A percentile compares a stretch with the other conserved stretches of the same genome.
Evolutionary conservation across 1,284 basidiomycete species (phyloP).

Genomic region (Marasmius fiardii): DNA sequence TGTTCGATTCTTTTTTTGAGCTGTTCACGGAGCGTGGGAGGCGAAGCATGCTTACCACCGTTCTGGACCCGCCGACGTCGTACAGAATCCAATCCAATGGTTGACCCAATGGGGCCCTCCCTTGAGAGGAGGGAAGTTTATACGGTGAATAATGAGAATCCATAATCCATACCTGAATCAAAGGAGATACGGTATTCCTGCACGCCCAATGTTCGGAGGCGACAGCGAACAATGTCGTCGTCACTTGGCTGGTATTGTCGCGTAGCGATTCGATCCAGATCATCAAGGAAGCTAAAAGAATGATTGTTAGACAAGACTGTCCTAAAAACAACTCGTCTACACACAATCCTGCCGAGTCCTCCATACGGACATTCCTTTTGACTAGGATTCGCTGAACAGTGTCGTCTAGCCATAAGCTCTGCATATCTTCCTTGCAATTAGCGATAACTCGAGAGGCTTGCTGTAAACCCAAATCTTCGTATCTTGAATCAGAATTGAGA

Average conservation of each 20-base stretch:
- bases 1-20: conserved; percentile 17
- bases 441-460: conserved; percentile 39
- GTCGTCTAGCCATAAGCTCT: conserved; percentile 46
- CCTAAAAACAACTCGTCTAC: conserved; percentile 21
- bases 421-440: conserved; percentile 44
- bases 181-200: conserved; percentile 44
- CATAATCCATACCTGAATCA: conserved; percentile 24
- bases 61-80: conserved; percentile 53
- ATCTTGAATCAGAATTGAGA: neutral
- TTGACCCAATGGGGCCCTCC: conserved; percentile 15
- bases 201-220: conserved; percentile 79
- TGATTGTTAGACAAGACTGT: neutral
- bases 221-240: conserved; percentile 82
- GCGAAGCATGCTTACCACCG: conserved; percentile 31
- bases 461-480: conserved; percentile 14
- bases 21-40: neutral
- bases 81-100: conserved; percentile 45
- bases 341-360: conserved; percentile 59
- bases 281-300: conserved; percentile 21
- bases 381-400: conserved; percentile 37
- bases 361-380: conserved; percentile 39
- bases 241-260: conserved; percentile 77
- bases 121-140: neutral
- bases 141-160: neutral
- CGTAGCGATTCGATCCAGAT: conserved; percentile 65